Evolutionary conservation across 169 alveolate species (phyloP).

Genomic region (Theileria orientalis): DNA sequence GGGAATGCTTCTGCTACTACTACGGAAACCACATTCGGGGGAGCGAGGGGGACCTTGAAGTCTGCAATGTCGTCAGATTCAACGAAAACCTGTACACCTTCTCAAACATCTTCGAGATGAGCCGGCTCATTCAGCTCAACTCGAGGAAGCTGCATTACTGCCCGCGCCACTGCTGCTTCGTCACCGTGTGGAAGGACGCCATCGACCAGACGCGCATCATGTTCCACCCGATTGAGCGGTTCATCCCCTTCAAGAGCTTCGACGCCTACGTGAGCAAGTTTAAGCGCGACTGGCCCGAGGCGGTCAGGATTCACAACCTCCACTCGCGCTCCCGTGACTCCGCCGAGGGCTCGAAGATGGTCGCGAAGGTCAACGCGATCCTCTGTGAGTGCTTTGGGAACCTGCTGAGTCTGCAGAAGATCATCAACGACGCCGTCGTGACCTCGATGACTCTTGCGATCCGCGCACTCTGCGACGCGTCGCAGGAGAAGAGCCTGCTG

Average conservation of each 20-base stretch:
- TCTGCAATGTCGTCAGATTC: neutral
- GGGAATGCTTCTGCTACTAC: neutral
- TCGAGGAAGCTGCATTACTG: conserved; percentile 25
- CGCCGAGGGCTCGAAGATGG: conserved; percentile 11
- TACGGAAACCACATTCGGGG: neutral
- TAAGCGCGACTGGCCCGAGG: conserved; percentile 56
- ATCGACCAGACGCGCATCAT: conserved; percentile 53
- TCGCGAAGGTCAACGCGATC: conserved; percentile 2
- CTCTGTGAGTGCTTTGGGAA: conserved; percentile 31
- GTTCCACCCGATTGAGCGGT: conserved; percentile 56
- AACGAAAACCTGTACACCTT: neutral
- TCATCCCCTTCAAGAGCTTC: conserved; percentile 14
- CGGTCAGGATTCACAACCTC: conserved; percentile 18
- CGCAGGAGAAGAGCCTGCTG: conserved; percentile 55
- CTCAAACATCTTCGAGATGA: conserved; percentile 2
- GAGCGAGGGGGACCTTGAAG: neutral
- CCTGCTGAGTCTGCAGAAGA: conserved; percentile 36
- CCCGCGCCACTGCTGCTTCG: conserved; percentile 46
- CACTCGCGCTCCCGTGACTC: neutral
- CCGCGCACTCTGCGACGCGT: conserved; percentile 47
- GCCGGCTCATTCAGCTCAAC: neutral
- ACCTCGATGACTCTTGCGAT: conserved; percentile 54
- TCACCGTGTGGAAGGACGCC: conserved; percentile 49
- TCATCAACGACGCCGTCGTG: conserved; percentile 48
- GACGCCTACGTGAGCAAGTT: conserved; percentile 6